These are phyloP conservation scores for Glonium stellatum DNA, from an alignment of 495 filamentous ascomycete genomes.

Conservation along the genomic window DNA sequence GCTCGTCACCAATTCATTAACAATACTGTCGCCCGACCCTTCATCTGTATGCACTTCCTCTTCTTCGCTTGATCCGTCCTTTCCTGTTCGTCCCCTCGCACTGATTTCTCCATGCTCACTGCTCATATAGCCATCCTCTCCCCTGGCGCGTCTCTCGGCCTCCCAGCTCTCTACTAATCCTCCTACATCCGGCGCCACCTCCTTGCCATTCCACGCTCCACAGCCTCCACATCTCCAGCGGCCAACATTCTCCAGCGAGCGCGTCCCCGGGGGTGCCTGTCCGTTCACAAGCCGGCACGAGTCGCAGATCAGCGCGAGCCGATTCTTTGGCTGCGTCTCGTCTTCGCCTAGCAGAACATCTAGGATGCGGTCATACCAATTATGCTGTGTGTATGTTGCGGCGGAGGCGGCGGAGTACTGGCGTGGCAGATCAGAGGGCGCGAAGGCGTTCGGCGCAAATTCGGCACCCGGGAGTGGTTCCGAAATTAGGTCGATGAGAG, in stretches of 20 bases:
- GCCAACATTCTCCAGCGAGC: conserved; percentile 70
- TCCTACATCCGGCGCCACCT: conserved; percentile 39
- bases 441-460: conserved; percentile 46
- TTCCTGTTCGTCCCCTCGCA: not conserved
- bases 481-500: conserved; percentile 16
- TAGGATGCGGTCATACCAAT: conserved; percentile 91
- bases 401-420: conserved; percentile 43
- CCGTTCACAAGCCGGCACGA: conserved; percentile 88
- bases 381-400: conserved; percentile 46
- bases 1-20: not conserved
- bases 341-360: conserved; percentile 93
- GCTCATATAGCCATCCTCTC: not conserved
- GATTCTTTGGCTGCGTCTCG: conserved; percentile 84
- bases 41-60: not conserved
- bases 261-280: conserved; percentile 84
- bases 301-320: conserved; percentile 78
- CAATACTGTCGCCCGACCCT: not conserved
- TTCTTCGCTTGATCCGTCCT: not conserved
- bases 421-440: conserved; percentile 26
- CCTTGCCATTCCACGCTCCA: conserved; percentile 74
- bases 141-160: not conserved
- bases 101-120: not conserved
- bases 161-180: conserved; percentile 13
- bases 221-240: conserved; percentile 86
- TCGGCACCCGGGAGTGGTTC: conserved; percentile 34